Conservation (phyloP, 2,329 filamentous ascomycete species). For the Cryphonectria parasitica region DNA sequence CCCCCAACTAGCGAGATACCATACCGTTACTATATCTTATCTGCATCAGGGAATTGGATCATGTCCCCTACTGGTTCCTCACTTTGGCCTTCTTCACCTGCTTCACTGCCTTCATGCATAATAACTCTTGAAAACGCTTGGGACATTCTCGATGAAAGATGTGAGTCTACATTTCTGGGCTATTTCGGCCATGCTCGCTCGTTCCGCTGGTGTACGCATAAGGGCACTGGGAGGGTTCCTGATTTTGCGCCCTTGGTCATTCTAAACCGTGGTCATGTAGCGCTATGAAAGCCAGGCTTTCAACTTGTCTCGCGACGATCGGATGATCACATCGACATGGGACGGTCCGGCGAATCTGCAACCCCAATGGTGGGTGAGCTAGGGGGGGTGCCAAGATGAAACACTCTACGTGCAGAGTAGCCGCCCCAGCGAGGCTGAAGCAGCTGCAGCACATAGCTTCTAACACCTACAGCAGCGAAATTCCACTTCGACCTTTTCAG, state of each 20-base stretch:
- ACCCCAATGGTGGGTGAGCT: not conserved
- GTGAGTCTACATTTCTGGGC: not conserved
- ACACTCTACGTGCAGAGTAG: constrained; percentile 7
- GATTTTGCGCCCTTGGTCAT: not conserved
- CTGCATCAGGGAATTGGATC: constrained; percentile 5
- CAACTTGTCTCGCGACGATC: not conserved
- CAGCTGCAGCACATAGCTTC: constrained; percentile 8
- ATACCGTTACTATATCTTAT: constrained; percentile 9
- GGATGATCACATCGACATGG: not conserved
- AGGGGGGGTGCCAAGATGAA: not conserved
- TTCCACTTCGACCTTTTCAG: constrained; percentile 14
- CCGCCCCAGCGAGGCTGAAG: constrained; percentile 7
- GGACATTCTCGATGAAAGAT: not conserved
- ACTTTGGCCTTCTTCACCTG: not conserved
- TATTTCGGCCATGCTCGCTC: not conserved
- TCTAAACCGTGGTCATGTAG: not conserved
- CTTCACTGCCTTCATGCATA: not conserved
- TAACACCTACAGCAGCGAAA: constrained; percentile 20
- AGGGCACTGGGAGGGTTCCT: not conserved
- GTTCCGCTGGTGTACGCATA: not conserved
- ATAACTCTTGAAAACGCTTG: not conserved
- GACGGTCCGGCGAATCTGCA: not conserved
- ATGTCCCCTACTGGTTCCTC: not conserved
- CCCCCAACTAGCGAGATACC: constrained; percentile 7
- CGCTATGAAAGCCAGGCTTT: not conserved